Conservation (phyloP, 495 filamentous ascomycete species). For the Neurospora intermedia region DNA sequence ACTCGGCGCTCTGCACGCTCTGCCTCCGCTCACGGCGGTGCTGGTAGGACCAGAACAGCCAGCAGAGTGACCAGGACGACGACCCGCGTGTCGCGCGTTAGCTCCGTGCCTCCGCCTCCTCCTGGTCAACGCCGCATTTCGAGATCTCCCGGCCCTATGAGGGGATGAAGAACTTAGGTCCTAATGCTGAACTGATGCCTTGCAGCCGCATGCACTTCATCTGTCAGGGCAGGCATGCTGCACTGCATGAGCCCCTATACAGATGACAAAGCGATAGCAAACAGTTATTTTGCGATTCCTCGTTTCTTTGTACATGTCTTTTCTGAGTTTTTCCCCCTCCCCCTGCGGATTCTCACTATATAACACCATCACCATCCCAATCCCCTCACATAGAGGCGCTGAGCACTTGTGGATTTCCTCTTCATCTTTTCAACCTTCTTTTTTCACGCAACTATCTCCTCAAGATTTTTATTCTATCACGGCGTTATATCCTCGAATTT, state of each 20-base stretch:
- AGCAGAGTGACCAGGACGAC: slow-evolving; percentile 22
- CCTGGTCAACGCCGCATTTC: background rate
- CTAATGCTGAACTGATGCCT: background rate
- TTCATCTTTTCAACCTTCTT: background rate
- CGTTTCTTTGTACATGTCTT: slow-evolving; percentile 4
- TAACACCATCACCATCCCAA: background rate
- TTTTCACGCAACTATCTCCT: background rate
- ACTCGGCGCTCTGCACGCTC: slow-evolving; percentile 16
- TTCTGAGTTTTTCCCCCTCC: background rate
- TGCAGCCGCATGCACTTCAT: background rate
- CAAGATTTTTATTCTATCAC: background rate
- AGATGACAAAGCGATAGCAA: background rate
- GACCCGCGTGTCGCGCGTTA: slow-evolving; percentile 19
- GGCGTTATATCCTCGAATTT: background rate
- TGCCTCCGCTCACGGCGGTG: background rate
- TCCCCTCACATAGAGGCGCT: background rate
- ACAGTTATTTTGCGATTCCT: background rate
- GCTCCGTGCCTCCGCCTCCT: slow-evolving; percentile 7
- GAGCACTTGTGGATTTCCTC: background rate
- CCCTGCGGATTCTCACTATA: background rate
- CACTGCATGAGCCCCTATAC: background rate
- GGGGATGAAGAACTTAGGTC: background rate
- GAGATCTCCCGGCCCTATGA: slow-evolving; percentile 10
- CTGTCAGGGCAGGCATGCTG: background rate
- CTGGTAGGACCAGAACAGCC: slow-evolving; percentile 8